Evolutionary conservation across 257 asterid genomes (phyloP).

Genomic region (Knoxia roxburghii): DNA sequence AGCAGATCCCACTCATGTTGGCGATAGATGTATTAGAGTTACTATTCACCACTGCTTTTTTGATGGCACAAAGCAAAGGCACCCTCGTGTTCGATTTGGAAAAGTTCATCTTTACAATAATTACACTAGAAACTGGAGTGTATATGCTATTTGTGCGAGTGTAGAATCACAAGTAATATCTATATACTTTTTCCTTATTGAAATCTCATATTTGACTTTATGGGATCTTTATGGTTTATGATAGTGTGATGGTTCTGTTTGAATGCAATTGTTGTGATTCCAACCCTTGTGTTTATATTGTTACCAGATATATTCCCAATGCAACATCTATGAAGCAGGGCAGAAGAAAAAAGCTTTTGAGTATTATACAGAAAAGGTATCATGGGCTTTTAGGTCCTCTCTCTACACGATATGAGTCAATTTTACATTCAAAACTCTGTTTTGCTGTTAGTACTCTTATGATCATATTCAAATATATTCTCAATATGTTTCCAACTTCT

Average conservation of each 20-base stretch:
- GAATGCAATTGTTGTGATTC: constrained; percentile 6
- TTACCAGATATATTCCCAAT: constrained; percentile 66
- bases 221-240: neutral
- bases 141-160: constrained; percentile 93
- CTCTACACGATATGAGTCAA: neutral
- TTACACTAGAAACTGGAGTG: constrained; percentile 83
- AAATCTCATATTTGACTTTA: neutral
- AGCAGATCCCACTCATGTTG: constrained; percentile 73
- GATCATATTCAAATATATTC: no score
- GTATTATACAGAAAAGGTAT: constrained; percentile 88
- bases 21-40: constrained; percentile 80
- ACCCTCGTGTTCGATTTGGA: constrained; percentile 91
- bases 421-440: neutral
- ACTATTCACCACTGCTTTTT: constrained; percentile 97
- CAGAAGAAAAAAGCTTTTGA: constrained; percentile 75
- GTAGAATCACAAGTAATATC: constrained; percentile 79
- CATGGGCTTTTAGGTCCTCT: constrained; percentile 4
- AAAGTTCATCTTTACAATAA: constrained; percentile 84
- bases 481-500: neutral
- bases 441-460: neutral
- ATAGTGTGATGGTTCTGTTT: neutral
- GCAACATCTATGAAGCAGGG: constrained; percentile 84
- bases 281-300: neutral
- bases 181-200: constrained; percentile 6
- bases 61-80: constrained; percentile 82